A percentile compares a stretch with the other conserved stretches of the same genome.
These are phyloP conservation scores for Lagenaria siceraria DNA, from an alignment of 306 rosid genomes.

Conservation along the genomic window DNA sequence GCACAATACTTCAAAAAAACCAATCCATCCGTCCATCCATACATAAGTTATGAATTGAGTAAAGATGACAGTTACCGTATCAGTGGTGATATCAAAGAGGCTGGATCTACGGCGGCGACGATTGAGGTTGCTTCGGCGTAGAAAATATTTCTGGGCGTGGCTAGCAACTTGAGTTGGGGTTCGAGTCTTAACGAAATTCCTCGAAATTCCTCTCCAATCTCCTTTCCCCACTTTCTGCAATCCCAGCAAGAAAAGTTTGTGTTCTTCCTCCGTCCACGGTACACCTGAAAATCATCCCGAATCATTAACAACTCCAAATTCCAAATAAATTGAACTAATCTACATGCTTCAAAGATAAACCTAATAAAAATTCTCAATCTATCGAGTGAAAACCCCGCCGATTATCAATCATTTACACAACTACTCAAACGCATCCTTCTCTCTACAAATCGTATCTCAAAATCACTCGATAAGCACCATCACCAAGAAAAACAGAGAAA, in stretches of 20 bases:
- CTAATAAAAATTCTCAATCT: not conserved
- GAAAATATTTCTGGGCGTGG: slow-evolving; percentile 95
- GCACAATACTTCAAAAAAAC: not conserved
- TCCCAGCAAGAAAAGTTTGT: slow-evolving; percentile 83
- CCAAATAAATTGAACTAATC: not conserved
- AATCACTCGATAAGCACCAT: not conserved
- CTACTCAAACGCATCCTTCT: not conserved
- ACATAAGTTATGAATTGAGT: not conserved
- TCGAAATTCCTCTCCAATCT: slow-evolving; percentile 97
- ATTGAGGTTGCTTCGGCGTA: slow-evolving; percentile 73
- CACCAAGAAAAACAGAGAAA: not conserved
- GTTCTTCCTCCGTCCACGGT: slow-evolving; percentile 99
- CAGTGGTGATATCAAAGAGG: slow-evolving; percentile 93
- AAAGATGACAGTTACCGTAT: slow-evolving; percentile 39
- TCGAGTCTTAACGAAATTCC: slow-evolving; percentile 90
- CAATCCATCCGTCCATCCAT: not conserved
- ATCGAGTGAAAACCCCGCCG: not conserved
- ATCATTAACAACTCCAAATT: not conserved
- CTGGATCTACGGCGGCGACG: slow-evolving; percentile 99
- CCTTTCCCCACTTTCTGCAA: slow-evolving; percentile 97
- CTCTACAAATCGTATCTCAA: not conserved
- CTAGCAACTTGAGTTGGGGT: slow-evolving; percentile 98
- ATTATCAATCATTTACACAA: not conserved
- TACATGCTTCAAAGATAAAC: not conserved
- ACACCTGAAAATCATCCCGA: slow-evolving; percentile 47